Base-by-base conservation (phyloP, 2,329 filamentous ascomycete genomes). In the Epichloe amarillans region DNA sequence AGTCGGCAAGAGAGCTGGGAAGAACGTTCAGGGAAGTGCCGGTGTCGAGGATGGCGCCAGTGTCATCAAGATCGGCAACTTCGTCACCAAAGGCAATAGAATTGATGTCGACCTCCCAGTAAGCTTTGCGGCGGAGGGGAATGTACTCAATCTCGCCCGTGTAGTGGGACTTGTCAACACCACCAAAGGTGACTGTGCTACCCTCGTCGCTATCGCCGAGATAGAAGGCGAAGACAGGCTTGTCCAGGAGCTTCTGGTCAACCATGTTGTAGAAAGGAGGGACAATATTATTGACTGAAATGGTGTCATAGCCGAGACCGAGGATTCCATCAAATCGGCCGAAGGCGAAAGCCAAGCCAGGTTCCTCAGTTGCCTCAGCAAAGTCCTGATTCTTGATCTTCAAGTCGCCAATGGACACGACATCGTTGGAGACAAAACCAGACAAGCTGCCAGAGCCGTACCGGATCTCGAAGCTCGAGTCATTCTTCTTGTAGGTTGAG, bases 71-170 rank as follows among this genome's bases (percentile, higher is more conserved):
- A 69, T 95, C 86, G 54, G 90, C 90, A 58, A 81, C 83, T 64
- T 86, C 80, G 49, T 90, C 79, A 61, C 93, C 94, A 57, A 96
- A 88, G 51, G 85, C 82, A 72, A 98, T 93, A 57, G 88, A 78
- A 63, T 97, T 84, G 55, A 98, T 83, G 63, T 97, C 90, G 51
- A 98, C 91, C 79, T 98, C 93, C 93, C 93, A 98, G 80, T 98
- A 98, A 47, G 93, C 93, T 84, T 97, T 97, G 68, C 93, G 88
- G 69, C 93, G 88, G 60, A 98, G 81, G 50, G 93, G 93, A 60
- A 98, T 88, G 69, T 89, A 94, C 66, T 83, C 87, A 62, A 98
- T 79, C 70, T 97, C 84, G 64, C 93, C 93, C 39, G 77, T 83
- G 68, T 77, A 82, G 76, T 93, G 88, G 65, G 75, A 73, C 72